These are phyloP conservation scores for Calocybe indica DNA, from an alignment of 768 basidiomycete genomes.

Conservation along the genomic window DNA sequence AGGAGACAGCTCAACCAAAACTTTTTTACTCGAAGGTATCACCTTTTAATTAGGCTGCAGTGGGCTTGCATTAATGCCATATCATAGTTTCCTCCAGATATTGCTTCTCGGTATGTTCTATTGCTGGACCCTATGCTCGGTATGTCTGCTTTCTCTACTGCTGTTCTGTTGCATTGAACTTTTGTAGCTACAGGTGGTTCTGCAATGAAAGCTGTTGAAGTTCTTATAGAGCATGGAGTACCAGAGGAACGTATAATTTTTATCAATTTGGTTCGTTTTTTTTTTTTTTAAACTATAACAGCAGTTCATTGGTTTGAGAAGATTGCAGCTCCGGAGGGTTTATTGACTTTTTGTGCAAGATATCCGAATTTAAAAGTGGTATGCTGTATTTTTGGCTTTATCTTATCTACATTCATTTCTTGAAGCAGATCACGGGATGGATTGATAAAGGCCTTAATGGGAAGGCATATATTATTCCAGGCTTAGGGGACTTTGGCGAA, in stretches of 20 bases:
- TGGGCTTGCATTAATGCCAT: not conserved
- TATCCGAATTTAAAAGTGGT: constrained; percentile 79
- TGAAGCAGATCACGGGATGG: constrained; percentile 82
- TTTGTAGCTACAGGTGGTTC: constrained; percentile 86
- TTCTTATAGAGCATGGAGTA: constrained; percentile 86
- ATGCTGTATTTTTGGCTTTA: constrained; percentile 20
- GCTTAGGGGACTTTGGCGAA: constrained; percentile 97
- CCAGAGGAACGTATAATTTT: constrained; percentile 94
- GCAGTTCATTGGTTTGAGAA: constrained; percentile 20
- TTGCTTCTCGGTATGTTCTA: constrained; percentile 84
- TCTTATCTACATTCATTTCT: not conserved
- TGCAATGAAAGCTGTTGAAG: constrained; percentile 95
- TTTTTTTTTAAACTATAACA: not conserved
- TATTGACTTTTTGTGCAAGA: constrained; percentile 68
- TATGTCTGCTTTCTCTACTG: constrained; percentile 25
- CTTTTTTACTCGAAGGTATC: constrained; percentile 83
- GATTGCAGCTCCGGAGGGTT: constrained; percentile 90
- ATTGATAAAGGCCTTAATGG: constrained; percentile 91
- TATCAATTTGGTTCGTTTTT: constrained; percentile 69
- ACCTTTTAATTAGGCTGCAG: not conserved
- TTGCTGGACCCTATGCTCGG: constrained; percentile 98
- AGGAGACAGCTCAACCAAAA: constrained; percentile 90
- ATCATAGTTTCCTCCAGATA: constrained; percentile 84
- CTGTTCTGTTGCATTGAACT: not conserved
- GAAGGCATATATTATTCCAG: constrained; percentile 86